These are phyloP conservation scores for Ophiosphaerella narmari DNA, from an alignment of 2,329 filamentous ascomycete genomes.

Conservation along the genomic window DNA sequence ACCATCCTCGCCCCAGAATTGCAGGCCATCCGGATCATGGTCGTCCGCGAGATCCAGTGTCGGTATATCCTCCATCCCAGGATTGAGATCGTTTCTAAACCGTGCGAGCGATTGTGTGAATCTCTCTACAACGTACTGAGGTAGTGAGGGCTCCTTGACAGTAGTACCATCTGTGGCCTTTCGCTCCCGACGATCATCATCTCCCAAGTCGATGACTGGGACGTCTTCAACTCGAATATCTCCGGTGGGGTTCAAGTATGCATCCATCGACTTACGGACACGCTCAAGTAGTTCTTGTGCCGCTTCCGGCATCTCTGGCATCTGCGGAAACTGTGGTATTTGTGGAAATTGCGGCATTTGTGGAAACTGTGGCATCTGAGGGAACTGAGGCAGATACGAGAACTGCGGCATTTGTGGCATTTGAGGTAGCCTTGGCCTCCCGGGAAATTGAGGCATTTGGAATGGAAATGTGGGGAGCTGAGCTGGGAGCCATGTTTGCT, in stretches of 20 bases:
- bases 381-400: slow-evolving; percentile 36
- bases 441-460: slow-evolving; percentile 43
- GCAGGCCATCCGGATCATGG: slow-evolving; percentile 34
- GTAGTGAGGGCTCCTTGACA: slow-evolving; percentile 45
- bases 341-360: slow-evolving; percentile 26
- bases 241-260: slow-evolving; percentile 49
- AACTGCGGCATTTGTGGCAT: slow-evolving; percentile 40
- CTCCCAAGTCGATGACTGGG: slow-evolving; percentile 45
- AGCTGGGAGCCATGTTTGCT: slow-evolving; percentile 44
- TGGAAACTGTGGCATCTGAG: slow-evolving; percentile 38
- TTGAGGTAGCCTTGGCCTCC: slow-evolving; percentile 38
- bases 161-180: slow-evolving; percentile 42
- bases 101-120: slow-evolving; percentile 52
- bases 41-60: slow-evolving; percentile 33
- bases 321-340: slow-evolving; percentile 33
- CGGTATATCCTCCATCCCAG: slow-evolving; percentile 40
- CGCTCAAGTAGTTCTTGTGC: slow-evolving; percentile 44
- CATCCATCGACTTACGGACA: slow-evolving; percentile 47
- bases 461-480: slow-evolving; percentile 44
- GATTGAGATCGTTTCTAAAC: slow-evolving; percentile 51
- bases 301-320: slow-evolving; percentile 36
- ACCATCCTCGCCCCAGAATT: slow-evolving; percentile 42
- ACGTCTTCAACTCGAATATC: slow-evolving; percentile 40
- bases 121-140: slow-evolving; percentile 53
- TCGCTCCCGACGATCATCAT: slow-evolving; percentile 39